Conservation (phyloP, 2,329 filamentous ascomycete species). For the Teratosphaeria zuluensis region DNA sequence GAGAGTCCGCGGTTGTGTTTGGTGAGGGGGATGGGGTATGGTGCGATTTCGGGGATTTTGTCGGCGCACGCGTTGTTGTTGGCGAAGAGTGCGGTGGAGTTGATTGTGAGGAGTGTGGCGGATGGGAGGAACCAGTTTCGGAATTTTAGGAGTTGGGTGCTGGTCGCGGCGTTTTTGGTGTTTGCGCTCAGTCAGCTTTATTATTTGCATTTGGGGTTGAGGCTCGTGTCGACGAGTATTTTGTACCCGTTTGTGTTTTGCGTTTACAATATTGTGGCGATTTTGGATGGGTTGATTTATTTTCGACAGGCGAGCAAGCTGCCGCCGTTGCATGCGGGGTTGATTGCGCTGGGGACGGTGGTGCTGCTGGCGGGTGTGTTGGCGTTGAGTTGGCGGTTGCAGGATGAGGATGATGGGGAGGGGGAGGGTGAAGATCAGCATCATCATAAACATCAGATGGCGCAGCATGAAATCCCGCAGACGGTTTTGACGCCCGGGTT, state of each 20-base stretch:
- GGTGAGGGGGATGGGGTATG: constrained; percentile 75
- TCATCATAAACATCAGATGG: constrained; percentile 26
- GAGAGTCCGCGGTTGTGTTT: constrained; percentile 43
- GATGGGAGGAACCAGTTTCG: constrained; percentile 89
- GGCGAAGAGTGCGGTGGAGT: constrained; percentile 91
- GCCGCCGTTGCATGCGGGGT: constrained; percentile 61
- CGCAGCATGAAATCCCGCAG: constrained; percentile 33
- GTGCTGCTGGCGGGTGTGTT: constrained; percentile 82
- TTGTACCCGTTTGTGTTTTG: constrained; percentile 97
- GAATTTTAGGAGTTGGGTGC: constrained; percentile 89
- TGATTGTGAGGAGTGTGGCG: constrained; percentile 76
- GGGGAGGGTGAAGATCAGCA: constrained; percentile 41
- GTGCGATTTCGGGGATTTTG: constrained; percentile 76
- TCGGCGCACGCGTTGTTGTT: constrained; percentile 89
- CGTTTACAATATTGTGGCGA: constrained; percentile 98
- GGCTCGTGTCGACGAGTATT: constrained; percentile 89
- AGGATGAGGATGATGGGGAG: constrained; percentile 52
- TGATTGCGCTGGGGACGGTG: constrained; percentile 77
- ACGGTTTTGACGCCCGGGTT: constrained; percentile 73
- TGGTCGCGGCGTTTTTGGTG: constrained; percentile 68
- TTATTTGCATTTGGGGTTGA: constrained; percentile 86
- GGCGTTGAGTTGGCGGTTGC: constrained; percentile 85
- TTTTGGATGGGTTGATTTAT: constrained; percentile 93
- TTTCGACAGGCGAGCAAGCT: constrained; percentile 82
- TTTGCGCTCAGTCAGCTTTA: constrained; percentile 87